Evolutionary conservation across 768 basidiomycete genomes (phyloP).

Genomic region (Daedaleopsis nitida): DNA sequence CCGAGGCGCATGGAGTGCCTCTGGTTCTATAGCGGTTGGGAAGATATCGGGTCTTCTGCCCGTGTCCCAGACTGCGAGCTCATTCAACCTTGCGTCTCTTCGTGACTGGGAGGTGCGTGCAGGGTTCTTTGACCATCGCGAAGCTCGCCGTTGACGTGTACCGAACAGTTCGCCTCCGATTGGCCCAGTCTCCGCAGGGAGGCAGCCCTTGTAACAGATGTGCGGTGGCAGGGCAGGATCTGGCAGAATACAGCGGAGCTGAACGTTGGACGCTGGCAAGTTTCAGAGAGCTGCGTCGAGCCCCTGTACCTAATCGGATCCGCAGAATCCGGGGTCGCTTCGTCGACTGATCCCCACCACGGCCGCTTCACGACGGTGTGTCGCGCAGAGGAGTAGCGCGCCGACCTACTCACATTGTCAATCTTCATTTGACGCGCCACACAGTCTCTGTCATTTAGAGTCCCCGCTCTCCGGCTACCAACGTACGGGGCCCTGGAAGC

Average conservation of each 20-base stretch:
- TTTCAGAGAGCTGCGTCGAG: background rate
- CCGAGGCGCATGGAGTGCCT: background rate
- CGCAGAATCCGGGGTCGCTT: background rate
- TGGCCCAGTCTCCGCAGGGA: background rate
- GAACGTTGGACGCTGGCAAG: no score
- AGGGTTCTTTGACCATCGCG: background rate
- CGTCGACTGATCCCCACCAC: background rate
- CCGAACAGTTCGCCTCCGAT: background rate
- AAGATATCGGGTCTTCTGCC: background rate
- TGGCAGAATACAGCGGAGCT: no score
- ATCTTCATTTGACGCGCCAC: background rate
- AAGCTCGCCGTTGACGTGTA: background rate
- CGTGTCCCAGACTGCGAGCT: background rate
- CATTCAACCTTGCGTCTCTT: background rate
- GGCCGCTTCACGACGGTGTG: background rate
- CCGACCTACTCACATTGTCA: background rate
- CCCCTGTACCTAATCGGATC: background rate
- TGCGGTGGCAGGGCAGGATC: background rate
- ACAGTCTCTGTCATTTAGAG: background rate
- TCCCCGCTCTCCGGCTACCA: constrained; percentile 6
- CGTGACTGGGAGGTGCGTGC: background rate
- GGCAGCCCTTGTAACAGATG: background rate
- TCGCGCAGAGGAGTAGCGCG: background rate
- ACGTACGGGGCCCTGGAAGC: background rate
- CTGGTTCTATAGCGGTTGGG: background rate